Conservation (phyloP, 805 yeast genomes). For the Helenozyma rhizophorensis region DNA sequence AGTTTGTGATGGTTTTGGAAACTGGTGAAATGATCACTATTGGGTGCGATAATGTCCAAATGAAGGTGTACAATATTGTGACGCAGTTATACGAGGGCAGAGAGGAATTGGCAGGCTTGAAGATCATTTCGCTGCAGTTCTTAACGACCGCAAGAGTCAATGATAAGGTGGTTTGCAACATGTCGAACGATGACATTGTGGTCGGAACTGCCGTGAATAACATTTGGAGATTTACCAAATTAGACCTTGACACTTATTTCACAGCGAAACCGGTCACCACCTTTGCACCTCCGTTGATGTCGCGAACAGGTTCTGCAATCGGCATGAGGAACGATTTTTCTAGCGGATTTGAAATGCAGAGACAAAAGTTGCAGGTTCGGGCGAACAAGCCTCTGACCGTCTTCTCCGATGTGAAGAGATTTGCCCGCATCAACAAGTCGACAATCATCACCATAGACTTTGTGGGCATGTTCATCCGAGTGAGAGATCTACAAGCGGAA, state of each 20-base stretch:
- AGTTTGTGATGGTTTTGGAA: conserved; percentile 50
- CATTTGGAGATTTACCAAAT: conserved; percentile 56
- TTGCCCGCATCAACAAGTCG: conserved; percentile 23
- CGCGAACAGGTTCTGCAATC: conserved; percentile 1
- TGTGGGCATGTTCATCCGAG: conserved; percentile 70
- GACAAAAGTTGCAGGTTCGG: too few relatives aligned
- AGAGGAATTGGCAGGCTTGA: conserved; percentile 7
- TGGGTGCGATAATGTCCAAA: conserved; percentile 46
- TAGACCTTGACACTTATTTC: conserved; percentile 18
- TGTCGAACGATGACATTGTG: conserved; percentile 46
- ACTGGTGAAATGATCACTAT: conserved; percentile 48
- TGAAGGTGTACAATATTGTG: conserved; percentile 26
- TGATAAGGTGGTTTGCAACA: conserved; percentile 61
- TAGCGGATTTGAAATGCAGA: too few relatives aligned
- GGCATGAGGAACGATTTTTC: too few relatives aligned
- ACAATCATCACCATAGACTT: conserved; percentile 57
- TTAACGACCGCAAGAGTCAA: conserved; percentile 69
- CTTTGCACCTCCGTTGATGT: conserved; percentile 16
- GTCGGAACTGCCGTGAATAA: conserved; percentile 65
- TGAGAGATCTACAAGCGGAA: conserved; percentile 54
- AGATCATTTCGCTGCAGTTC: conserved; percentile 50
- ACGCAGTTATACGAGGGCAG: conserved; percentile 15
- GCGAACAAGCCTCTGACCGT: too few relatives aligned
- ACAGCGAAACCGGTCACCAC: conserved; percentile 6
- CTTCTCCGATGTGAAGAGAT: neutral